A percentile compares a stretch with the other conserved stretches of the same genome.
Conservation (phyloP, 768 basidiomycete genomes). For the Candolleomyces eurysporus region DNA sequence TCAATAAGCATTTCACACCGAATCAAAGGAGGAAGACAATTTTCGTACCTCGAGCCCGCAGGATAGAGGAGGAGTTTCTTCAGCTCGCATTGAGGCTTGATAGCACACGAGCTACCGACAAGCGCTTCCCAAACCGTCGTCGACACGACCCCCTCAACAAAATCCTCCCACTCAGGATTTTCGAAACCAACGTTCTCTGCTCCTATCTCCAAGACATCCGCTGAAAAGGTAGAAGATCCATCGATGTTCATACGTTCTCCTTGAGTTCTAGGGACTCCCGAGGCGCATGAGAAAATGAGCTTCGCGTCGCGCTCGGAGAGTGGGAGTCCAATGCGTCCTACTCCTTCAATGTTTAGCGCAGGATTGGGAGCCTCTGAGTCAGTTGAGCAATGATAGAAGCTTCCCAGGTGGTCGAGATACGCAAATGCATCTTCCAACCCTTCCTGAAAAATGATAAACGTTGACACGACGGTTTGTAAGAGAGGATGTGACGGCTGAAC, state of each 20-base stretch:
- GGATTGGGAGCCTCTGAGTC: conserved; percentile 39
- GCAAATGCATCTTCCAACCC: conserved; percentile 29
- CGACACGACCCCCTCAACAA: conserved; percentile 27
- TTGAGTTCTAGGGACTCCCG: conserved; percentile 39
- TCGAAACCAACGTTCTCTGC: conserved; percentile 34
- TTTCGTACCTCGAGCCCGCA: conserved; percentile 44
- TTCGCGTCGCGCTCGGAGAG: conserved; percentile 38
- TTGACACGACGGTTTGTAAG: no score
- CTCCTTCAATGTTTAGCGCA: conserved; percentile 31
- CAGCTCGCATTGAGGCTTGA: conserved; percentile 35
- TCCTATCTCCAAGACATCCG: conserved; percentile 46
- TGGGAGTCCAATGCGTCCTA: conserved; percentile 45
- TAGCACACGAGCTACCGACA: conserved; percentile 28
- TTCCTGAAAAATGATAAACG: conserved; percentile 16
- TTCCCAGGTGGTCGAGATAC: conserved; percentile 31
- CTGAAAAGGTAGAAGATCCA: conserved; percentile 6
- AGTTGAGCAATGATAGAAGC: conserved; percentile 24
- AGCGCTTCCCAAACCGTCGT: conserved; percentile 32
- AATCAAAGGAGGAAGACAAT: conserved; percentile 1
- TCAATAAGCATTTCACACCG: conserved; percentile 28
- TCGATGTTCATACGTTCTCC: conserved; percentile 35
- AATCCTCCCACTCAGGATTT: conserved; percentile 40
- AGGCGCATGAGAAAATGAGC: conserved; percentile 25
- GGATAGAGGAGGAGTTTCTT: conserved; percentile 50
- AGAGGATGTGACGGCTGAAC: no score